Evolutionary conservation across 2,329 filamentous ascomycete species (phyloP).

Genomic region (Lomentospora prolificans): DNA sequence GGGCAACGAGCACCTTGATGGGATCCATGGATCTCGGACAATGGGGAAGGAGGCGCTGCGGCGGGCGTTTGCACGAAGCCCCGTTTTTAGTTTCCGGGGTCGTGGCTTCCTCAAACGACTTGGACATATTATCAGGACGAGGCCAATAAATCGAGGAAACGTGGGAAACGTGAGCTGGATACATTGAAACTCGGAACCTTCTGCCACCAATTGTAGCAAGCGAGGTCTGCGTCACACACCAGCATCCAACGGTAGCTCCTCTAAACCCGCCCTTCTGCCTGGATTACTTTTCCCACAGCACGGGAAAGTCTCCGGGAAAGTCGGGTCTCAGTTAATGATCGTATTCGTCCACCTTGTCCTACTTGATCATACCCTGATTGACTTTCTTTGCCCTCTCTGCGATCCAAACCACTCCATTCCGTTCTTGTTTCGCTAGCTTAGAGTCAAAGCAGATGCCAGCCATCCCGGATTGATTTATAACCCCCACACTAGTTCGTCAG

Average conservation of each 20-base stretch:
- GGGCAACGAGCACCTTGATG: slow-evolving; percentile 5
- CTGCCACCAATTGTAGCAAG: too few relatives aligned
- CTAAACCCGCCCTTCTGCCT: not conserved
- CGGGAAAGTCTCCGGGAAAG: not conserved
- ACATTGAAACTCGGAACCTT: too few relatives aligned
- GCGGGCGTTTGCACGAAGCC: too few relatives aligned
- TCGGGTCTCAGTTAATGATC: not conserved
- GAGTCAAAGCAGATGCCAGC: not conserved
- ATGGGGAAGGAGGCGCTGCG: not conserved
- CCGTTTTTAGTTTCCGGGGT: too few relatives aligned
- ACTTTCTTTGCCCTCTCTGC: too few relatives aligned
- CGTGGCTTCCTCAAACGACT: too few relatives aligned
- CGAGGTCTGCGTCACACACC: too few relatives aligned
- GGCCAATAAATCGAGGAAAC: too few relatives aligned
- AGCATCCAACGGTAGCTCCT: not conserved
- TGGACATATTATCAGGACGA: too few relatives aligned
- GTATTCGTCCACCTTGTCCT: not conserved
- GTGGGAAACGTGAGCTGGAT: too few relatives aligned
- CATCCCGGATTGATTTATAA: not conserved
- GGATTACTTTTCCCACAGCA: not conserved
- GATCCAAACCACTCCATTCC: too few relatives aligned
- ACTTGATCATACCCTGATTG: not conserved
- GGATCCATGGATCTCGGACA: not conserved
- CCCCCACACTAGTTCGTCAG: not conserved
- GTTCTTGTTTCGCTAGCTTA: not conserved